phyloP scores from a whole-genome alignment of 768 basidiomycete genomes.

The Sporobolomyces phaffii region DNA sequence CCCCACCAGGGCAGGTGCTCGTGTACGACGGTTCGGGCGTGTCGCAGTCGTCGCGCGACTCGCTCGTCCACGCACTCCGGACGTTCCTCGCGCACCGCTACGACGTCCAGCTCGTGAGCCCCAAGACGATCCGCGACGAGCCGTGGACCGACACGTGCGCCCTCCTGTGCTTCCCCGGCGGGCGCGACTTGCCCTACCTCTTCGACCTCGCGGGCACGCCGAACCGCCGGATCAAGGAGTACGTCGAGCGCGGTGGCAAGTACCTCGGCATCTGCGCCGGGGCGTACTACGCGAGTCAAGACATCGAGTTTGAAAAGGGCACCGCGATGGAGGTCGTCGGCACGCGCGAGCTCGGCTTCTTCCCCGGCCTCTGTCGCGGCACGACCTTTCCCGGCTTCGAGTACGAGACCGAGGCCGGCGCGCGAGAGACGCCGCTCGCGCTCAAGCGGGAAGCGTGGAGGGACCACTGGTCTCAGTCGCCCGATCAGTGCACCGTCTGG shows the following conservation, averaged over 20 bases:
- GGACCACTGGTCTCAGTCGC: slow-evolving; percentile 38
- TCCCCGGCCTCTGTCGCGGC: slow-evolving; percentile 49
- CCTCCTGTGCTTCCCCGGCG: slow-evolving; percentile 70
- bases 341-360: slow-evolving; percentile 51
- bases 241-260: slow-evolving; percentile 63
- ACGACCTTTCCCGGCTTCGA: slow-evolving; percentile 51
- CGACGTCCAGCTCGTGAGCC: slow-evolving; percentile 64
- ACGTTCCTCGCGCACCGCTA: slow-evolving; percentile 65
- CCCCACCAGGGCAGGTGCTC: too few relatives aligned
- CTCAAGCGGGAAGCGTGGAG: slow-evolving; percentile 41
- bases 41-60: slow-evolving; percentile 50
- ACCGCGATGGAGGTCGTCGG: slow-evolving; percentile 48
- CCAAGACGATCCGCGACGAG: slow-evolving; percentile 56
- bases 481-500: slow-evolving; percentile 45
- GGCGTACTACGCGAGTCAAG: slow-evolving; percentile 52
- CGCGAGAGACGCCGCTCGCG: slow-evolving; percentile 45
- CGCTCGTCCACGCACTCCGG: slow-evolving; percentile 53
- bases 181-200: slow-evolving; percentile 51
- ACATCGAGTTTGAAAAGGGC: slow-evolving; percentile 50
- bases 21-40: slow-evolving; percentile 64
- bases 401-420: slow-evolving; percentile 51
- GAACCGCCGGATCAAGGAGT: slow-evolving; percentile 55
- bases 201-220: slow-evolving; percentile 47
- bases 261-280: slow-evolving; percentile 64
- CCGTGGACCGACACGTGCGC: slow-evolving; percentile 75